phyloP scores from a whole-genome alignment of 805 yeast species.

The Candida tammaniensis region DNA sequence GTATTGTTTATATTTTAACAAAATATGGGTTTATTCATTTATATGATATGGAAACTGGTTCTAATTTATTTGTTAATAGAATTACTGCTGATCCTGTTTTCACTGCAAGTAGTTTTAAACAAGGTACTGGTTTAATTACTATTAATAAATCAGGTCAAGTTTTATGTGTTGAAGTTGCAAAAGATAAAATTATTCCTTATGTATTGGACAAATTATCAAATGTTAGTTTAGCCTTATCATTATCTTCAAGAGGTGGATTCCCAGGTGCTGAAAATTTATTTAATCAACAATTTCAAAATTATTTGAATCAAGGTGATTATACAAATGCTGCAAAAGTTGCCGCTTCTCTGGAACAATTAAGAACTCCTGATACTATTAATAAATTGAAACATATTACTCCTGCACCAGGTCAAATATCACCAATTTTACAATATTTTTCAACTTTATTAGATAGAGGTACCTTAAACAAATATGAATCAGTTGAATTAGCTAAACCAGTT shows the following conservation, averaged over 20 bases:
- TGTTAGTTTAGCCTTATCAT: slow-evolving; percentile 77
- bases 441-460: slow-evolving; percentile 90
- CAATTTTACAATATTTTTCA: slow-evolving; percentile 88
- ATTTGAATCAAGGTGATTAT: slow-evolving; percentile 82
- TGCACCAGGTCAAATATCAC: slow-evolving; percentile 92
- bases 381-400: slow-evolving; percentile 88
- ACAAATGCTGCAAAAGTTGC: slow-evolving; percentile 94
- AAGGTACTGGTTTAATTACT: slow-evolving; percentile 81
- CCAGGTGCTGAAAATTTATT: slow-evolving; percentile 96
- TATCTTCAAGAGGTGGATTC: slow-evolving; percentile 93
- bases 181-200: slow-evolving; percentile 83
- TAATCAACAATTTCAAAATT: slow-evolving; percentile 85
- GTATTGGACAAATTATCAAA: slow-evolving; percentile 83
- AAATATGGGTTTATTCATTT: slow-evolving; percentile 96
- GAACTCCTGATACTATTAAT: slow-evolving; percentile 93
- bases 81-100: slow-evolving; percentile 95
- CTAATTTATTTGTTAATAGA: slow-evolving; percentile 91
- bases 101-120: slow-evolving; percentile 73
- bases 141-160: slow-evolving; percentile 96
- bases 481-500: slow-evolving; percentile 93
- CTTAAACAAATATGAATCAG: slow-evolving; percentile 86
- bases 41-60: slow-evolving; percentile 90
- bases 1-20: slow-evolving; percentile 84
- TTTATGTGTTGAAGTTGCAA: slow-evolving; percentile 84
- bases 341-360: slow-evolving; percentile 86